Conservation (phyloP, 2,329 filamentous ascomycete species). For the Aspergillus aculeatus region DNA sequence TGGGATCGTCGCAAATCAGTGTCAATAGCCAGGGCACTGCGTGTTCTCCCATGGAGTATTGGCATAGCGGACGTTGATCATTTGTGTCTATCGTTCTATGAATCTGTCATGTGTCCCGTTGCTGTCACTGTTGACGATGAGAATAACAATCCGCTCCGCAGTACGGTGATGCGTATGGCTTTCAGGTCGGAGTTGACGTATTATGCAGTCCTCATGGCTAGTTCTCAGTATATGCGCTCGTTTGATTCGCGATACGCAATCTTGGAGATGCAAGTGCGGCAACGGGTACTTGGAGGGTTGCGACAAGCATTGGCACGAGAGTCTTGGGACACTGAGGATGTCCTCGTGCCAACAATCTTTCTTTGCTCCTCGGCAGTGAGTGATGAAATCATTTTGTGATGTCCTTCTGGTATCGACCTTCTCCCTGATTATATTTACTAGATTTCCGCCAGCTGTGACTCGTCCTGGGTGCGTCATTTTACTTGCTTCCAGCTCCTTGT, state of each 20-base stretch:
- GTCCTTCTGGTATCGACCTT: not conserved
- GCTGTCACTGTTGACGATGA: slow-evolving; percentile 9
- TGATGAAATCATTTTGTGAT: not conserved
- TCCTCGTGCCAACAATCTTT: slow-evolving; percentile 7
- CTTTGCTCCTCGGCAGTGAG: slow-evolving; percentile 8
- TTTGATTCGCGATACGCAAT: not conserved
- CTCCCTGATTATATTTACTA: not conserved
- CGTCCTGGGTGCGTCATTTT: slow-evolving; percentile 5
- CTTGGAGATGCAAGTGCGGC: slow-evolving; percentile 3
- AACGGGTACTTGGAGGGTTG: slow-evolving; percentile 3
- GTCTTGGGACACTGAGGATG: slow-evolving; percentile 1
- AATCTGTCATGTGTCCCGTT: slow-evolving; percentile 8
- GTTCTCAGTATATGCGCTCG: slow-evolving; percentile 7
- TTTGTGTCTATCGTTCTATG: slow-evolving; percentile 4
- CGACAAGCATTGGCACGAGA: not conserved
- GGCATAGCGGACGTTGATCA: not conserved
- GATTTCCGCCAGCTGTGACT: slow-evolving; percentile 9
- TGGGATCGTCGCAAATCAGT: not conserved
- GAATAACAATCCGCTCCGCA: slow-evolving; percentile 4
- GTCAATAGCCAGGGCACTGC: not conserved
- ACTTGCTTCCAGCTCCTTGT: slow-evolving; percentile 8
- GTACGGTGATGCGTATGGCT: slow-evolving; percentile 8
- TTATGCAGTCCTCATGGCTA: slow-evolving; percentile 10
- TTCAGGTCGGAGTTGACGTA: slow-evolving; percentile 7
- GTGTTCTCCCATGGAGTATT: not conserved